A percentile compares a stretch with the other conserved stretches of the same genome.
Conservation (phyloP, 2,329 filamentous ascomycete species). For the Cercospora zeae-maydis region DNA sequence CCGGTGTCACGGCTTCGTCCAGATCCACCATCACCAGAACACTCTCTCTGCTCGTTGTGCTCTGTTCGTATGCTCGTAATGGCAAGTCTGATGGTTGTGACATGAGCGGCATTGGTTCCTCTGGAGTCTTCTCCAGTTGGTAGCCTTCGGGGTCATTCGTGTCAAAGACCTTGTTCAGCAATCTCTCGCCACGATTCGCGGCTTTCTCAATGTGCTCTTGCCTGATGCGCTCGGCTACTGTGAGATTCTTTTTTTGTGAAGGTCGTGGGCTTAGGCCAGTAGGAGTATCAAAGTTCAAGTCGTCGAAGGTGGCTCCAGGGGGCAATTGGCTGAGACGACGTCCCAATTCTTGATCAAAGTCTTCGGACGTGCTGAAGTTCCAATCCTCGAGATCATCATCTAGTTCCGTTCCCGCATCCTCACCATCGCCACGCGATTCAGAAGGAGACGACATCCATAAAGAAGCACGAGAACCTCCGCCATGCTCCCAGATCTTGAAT, state of each 20-base stretch:
- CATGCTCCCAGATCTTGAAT: slow-evolving; percentile 72
- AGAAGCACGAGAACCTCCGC: slow-evolving; percentile 66
- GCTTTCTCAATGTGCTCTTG: slow-evolving; percentile 55
- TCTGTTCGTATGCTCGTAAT: slow-evolving; percentile 40
- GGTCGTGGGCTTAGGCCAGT: slow-evolving; percentile 23
- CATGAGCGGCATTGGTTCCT: slow-evolving; percentile 24
- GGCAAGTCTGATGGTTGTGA: slow-evolving; percentile 51
- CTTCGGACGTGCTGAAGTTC: slow-evolving; percentile 63
- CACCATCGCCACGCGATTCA: slow-evolving; percentile 25
- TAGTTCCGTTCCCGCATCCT: slow-evolving; percentile 27
- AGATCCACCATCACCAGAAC: slow-evolving; percentile 56
- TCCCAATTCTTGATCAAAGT: slow-evolving; percentile 50
- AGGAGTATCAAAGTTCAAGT: slow-evolving; percentile 23
- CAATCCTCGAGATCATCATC: slow-evolving; percentile 48
- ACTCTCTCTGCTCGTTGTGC: slow-evolving; percentile 46
- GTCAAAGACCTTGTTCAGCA: slow-evolving; percentile 58
- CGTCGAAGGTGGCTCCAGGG: slow-evolving; percentile 21
- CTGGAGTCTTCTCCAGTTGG: slow-evolving; percentile 46
- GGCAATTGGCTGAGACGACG: slow-evolving; percentile 36
- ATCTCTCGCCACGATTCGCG: slow-evolving; percentile 54
- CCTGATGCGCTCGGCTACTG: slow-evolving; percentile 37
- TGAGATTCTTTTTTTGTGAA: slow-evolving; percentile 21
- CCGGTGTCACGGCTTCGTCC: slow-evolving; percentile 52
- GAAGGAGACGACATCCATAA: slow-evolving; percentile 57
- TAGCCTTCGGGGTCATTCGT: slow-evolving; percentile 52